Conservation (phyloP, 441 rosid genomes). For the Croton laevigatus region DNA sequence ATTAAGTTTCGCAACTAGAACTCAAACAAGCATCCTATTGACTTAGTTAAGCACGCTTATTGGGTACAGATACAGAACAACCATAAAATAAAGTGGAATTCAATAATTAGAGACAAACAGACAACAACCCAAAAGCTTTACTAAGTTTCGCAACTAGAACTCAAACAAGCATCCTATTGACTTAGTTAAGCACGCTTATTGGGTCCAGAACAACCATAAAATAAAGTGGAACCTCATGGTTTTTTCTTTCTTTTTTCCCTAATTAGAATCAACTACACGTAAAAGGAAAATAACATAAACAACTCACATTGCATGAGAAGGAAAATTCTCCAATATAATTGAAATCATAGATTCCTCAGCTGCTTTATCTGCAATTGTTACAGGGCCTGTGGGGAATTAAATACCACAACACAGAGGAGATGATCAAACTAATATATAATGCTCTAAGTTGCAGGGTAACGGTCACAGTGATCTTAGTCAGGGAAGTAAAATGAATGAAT, state of each 20-base stretch:
- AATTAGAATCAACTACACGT: too few species aligned
- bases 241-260: too few species aligned
- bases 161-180: not conserved
- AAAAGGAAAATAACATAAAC: not conserved
- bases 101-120: conserved; percentile 13
- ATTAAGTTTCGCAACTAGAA: not conserved
- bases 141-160: not conserved
- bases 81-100: not conserved
- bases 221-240: not conserved
- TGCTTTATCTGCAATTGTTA: conserved; percentile 83
- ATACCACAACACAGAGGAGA: not conserved
- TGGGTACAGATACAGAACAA: not conserved
- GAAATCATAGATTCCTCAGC: conserved; percentile 94
- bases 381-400: conserved; percentile 56
- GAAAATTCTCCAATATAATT: conserved; percentile 62
- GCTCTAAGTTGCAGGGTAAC: not conserved
- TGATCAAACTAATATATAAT: not conserved
- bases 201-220: not conserved
- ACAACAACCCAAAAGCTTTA: not conserved
- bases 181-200: not conserved
- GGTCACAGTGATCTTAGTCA: not conserved
- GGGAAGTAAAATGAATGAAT: not conserved
- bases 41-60: not conserved
- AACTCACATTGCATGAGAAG: conserved; percentile 89
- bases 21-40: not conserved